Percentiles rank a stretch among this genome's conserved stretches.
Evolutionary conservation across 495 filamentous ascomycete genomes (phyloP).

Genomic region (Penicillium ucsense): DNA sequence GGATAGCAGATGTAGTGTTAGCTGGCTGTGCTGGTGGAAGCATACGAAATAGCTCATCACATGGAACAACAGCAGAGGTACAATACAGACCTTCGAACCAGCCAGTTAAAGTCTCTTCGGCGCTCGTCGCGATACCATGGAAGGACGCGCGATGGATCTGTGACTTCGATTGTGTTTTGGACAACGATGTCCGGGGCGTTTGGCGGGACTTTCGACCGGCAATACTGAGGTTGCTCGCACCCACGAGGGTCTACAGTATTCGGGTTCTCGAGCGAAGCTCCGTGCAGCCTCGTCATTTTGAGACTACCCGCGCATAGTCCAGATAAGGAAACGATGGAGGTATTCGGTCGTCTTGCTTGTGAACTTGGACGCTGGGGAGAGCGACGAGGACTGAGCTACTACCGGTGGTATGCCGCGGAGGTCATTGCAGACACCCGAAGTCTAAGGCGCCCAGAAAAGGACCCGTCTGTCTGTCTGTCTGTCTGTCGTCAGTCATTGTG

Average conservation of each 20-base stretch:
- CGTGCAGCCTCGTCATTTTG: constrained; percentile 40
- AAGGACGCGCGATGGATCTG: constrained; percentile 35
- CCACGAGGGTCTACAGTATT: constrained; percentile 18
- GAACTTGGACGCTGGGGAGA: too few relatives aligned
- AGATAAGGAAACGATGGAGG: not conserved
- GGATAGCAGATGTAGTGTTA: not conserved
- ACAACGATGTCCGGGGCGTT: constrained; percentile 39
- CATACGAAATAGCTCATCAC: constrained; percentile 2
- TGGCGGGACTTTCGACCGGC: constrained; percentile 36
- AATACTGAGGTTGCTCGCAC: constrained; percentile 21
- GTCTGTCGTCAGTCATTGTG: too few relatives aligned
- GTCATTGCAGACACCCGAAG: too few relatives aligned
- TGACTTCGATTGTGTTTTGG: constrained; percentile 41
- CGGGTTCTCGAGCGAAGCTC: constrained; percentile 33
- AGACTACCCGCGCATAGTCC: constrained; percentile 20
- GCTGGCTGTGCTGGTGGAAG: not conserved
- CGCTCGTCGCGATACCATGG: constrained; percentile 42
- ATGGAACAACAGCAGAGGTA: not conserved
- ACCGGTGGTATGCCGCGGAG: too few relatives aligned
- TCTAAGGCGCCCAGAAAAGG: constrained; percentile 4
- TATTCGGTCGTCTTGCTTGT: too few relatives aligned
- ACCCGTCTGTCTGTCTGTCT: not conserved
- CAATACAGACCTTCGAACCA: constrained; percentile 40
- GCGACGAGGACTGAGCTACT: too few relatives aligned
- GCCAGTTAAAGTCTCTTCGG: constrained; percentile 39